Conservation (phyloP, 208 protist species). For the Leishmania major region DNA sequence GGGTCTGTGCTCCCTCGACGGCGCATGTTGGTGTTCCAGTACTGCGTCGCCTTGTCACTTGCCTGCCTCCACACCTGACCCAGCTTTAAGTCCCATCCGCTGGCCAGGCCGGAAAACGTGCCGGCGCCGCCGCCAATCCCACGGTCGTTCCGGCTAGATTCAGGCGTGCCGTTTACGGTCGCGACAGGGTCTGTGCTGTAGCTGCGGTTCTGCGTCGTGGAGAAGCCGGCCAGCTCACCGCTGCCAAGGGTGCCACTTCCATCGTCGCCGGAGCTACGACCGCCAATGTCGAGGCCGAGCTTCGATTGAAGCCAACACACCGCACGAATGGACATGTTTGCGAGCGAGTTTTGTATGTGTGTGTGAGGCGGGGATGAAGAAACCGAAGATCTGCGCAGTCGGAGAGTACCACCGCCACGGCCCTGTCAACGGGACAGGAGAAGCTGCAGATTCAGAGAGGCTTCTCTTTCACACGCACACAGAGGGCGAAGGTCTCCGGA, state of each 20-base stretch:
- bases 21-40: constrained; percentile 29
- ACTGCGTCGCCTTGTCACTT: constrained; percentile 35
- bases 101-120: constrained; percentile 15
- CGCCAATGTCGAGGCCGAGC: constrained; percentile 79
- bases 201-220: constrained; percentile 26
- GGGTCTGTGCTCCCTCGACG: constrained; percentile 15
- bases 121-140: neutral
- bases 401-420: constrained; percentile 1
- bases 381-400: neutral
- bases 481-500: neutral
- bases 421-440: neutral
- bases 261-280: constrained; percentile 15
- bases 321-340: constrained; percentile 67
- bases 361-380: neutral
- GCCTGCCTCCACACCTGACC: constrained; percentile 27
- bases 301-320: constrained; percentile 81
- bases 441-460: neutral
- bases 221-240: constrained; percentile 28
- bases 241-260: constrained; percentile 6
- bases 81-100: constrained; percentile 30
- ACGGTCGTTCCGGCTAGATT: neutral
- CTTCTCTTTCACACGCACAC: neutral
- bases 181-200: constrained; percentile 16
- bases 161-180: neutral
- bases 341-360: neutral